Conservation (phyloP, 345 rosid species). For the Schrenkiella parvula region DNA sequence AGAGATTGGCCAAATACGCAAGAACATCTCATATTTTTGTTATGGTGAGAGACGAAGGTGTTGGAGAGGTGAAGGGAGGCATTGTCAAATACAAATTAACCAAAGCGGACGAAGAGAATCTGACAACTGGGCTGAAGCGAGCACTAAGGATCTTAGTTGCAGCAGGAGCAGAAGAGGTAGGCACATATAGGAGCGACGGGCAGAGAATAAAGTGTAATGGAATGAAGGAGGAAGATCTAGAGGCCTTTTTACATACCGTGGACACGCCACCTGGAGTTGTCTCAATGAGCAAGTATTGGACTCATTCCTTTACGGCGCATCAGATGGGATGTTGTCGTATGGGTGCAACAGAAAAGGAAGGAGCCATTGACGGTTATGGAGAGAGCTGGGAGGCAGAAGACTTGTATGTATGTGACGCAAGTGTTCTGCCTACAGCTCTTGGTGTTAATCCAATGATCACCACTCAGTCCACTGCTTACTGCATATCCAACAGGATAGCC, state of each 20-base stretch:
- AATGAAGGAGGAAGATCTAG: slow-evolving; percentile 36
- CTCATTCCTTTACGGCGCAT: slow-evolving; percentile 47
- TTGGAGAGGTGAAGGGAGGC: slow-evolving; percentile 14
- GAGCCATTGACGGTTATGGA: slow-evolving; percentile 60
- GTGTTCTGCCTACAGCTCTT: slow-evolving; percentile 39
- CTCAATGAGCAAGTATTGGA: slow-evolving; percentile 49
- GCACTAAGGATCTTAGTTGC: slow-evolving; percentile 58
- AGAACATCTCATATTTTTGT: slow-evolving; percentile 49
- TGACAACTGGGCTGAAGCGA: slow-evolving; percentile 49
- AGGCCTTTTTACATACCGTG: slow-evolving; percentile 46
- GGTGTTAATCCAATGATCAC: slow-evolving; percentile 65
- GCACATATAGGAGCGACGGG: slow-evolving; percentile 65
- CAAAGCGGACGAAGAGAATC: slow-evolving; percentile 57
- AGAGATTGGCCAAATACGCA: slow-evolving; percentile 47
- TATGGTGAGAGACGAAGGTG: slow-evolving; percentile 35
- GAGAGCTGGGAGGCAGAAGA: slow-evolving; percentile 55
- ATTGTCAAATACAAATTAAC: slow-evolving; percentile 38
- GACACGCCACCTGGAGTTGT: slow-evolving; percentile 33
- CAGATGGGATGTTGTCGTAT: slow-evolving; percentile 83
- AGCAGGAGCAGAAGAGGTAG: slow-evolving; percentile 83
- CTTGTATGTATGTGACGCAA: slow-evolving; percentile 45
- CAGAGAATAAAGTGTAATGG: slow-evolving; percentile 52
- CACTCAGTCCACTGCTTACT: slow-evolving; percentile 45
- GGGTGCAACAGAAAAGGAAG: slow-evolving; percentile 49
- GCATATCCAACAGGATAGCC: slow-evolving; percentile 46